phyloP scores from a whole-genome alignment of 2,329 filamentous ascomycete species.

The Sporothrix mexicana region DNA sequence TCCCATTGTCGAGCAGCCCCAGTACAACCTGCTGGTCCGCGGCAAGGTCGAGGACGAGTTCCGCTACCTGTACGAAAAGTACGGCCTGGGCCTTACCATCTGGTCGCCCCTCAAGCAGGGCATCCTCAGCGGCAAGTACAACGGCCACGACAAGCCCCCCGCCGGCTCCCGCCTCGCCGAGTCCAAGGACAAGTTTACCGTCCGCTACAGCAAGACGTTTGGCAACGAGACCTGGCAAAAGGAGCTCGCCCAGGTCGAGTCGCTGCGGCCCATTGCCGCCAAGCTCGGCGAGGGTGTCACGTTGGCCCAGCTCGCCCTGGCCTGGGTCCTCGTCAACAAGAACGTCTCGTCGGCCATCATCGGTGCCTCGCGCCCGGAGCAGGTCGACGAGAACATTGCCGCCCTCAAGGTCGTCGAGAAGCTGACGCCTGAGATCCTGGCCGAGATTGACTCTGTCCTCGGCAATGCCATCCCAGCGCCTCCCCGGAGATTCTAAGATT shows the following conservation, averaged over 20 bases:
- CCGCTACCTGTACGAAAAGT: slow-evolving; percentile 61
- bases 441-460: slow-evolving; percentile 55
- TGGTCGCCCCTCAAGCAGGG: slow-evolving; percentile 63
- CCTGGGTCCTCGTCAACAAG: slow-evolving; percentile 61
- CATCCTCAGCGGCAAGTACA: slow-evolving; percentile 68
- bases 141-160: slow-evolving; percentile 49
- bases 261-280: slow-evolving; percentile 56
- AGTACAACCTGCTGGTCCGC: slow-evolving; percentile 69
- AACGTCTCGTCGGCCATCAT: slow-evolving; percentile 60
- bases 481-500: slow-evolving; percentile 24
- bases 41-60: slow-evolving; percentile 66
- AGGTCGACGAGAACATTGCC: slow-evolving; percentile 58
- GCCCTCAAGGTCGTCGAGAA: slow-evolving; percentile 54
- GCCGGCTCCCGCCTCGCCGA: slow-evolving; percentile 62
- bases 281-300: slow-evolving; percentile 61
- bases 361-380: slow-evolving; percentile 57
- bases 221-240: slow-evolving; percentile 56
- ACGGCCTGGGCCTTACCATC: slow-evolving; percentile 60
- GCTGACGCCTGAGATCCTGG: slow-evolving; percentile 57
- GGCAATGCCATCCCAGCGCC: slow-evolving; percentile 34
- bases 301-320: slow-evolving; percentile 57
- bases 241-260: slow-evolving; percentile 30
- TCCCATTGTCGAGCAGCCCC: slow-evolving; percentile 70
- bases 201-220: slow-evolving; percentile 49
- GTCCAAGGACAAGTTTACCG: slow-evolving; percentile 61